phyloP scores from a whole-genome alignment of 148 eudicot genomes.

The Rhododendron kiyosumense region DNA sequence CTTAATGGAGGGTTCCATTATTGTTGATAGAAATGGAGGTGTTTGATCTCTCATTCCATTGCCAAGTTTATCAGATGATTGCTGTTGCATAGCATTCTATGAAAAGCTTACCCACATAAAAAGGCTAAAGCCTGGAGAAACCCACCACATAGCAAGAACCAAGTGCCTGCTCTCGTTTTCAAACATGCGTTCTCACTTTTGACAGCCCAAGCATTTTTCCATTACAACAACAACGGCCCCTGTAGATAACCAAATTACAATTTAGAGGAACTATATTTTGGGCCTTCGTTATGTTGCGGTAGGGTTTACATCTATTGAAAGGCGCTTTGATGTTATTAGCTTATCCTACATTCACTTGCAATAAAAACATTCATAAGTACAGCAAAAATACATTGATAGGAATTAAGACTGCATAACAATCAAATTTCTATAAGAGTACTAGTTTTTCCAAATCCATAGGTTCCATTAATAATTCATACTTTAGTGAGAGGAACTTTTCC shows the following conservation, averaged over 20 bases:
- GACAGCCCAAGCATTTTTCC: neutral
- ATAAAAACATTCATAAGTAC: too few species aligned
- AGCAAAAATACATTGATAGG: neutral
- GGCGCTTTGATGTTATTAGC: too few species aligned
- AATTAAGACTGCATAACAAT: neutral
- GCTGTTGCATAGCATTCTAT: too few species aligned
- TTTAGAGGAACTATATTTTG: neutral
- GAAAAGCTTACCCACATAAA: slow-evolving; percentile 26
- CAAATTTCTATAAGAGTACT: neutral
- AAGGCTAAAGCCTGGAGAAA: slow-evolving; percentile 45
- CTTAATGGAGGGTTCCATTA: too few species aligned
- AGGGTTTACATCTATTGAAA: too few species aligned
- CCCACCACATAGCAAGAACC: slow-evolving; percentile 64
- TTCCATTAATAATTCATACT: neutral
- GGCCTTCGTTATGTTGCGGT: neutral
- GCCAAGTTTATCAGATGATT: too few species aligned
- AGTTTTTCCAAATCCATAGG: neutral
- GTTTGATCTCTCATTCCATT: too few species aligned
- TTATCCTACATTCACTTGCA: too few species aligned
- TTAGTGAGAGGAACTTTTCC: neutral
- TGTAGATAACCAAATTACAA: neutral
- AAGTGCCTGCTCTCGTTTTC: neutral
- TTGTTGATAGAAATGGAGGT: too few species aligned
- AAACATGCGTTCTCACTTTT: neutral
- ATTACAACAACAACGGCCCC: neutral